Conservation (phyloP, 139 green algal species). For the Chlorella sp. region DNA sequence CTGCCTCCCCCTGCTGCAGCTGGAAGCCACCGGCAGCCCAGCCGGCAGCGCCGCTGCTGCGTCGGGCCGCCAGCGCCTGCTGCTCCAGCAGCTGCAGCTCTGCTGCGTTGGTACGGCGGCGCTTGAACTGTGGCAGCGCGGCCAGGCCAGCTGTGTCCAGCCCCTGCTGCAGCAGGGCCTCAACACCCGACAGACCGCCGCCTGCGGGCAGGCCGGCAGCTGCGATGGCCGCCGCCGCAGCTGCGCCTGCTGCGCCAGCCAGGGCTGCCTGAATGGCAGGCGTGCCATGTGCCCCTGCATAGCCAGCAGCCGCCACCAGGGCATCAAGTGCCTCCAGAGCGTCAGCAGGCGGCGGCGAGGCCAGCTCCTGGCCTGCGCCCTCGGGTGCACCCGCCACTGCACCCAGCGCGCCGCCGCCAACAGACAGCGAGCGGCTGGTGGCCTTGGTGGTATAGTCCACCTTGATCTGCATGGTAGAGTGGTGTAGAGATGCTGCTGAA, state of each 20-base stretch:
- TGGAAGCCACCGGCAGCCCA: no score
- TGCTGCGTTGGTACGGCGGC: neutral
- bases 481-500: no score
- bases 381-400: neutral
- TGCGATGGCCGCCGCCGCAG: neutral
- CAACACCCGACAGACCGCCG: neutral
- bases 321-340: conserved; percentile 32
- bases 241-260: neutral
- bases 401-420: neutral
- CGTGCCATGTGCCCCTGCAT: conserved; percentile 42
- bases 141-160: neutral
- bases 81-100: conserved; percentile 6
- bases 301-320: conserved; percentile 40
- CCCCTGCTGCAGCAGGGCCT: neutral
- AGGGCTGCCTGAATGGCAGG: conserved; percentile 46
- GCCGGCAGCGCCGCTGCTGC: neutral
- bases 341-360: conserved; percentile 12
- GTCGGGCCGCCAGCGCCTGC: neutral
- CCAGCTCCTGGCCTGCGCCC: neutral
- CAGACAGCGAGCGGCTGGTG: neutral
- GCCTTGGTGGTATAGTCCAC: conserved; percentile 26
- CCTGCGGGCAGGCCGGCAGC: neutral
- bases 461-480: no score
- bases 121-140: conserved; percentile 11
- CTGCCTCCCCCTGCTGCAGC: no score